Evolutionary conservation across 106 monocot species (phyloP).

Genomic region (Dioscorea zingiberensis): DNA sequence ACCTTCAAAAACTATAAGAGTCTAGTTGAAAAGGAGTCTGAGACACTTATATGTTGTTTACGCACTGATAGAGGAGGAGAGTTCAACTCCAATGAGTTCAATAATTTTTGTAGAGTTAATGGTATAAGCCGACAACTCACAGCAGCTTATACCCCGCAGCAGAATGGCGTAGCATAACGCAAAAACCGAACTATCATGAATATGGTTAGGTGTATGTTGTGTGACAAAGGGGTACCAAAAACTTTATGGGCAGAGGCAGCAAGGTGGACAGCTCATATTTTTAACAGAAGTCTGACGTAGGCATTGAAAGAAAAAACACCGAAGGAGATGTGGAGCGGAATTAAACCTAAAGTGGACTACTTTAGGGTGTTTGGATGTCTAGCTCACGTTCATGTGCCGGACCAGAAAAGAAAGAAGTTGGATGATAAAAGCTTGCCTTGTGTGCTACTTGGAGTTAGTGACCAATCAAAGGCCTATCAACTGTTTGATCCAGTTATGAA

Average conservation of each 20-base stretch:
- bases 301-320: neutral
- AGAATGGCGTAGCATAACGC: neutral
- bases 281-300: neutral
- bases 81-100: neutral
- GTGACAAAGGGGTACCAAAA: neutral
- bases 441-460: neutral
- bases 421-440: neutral
- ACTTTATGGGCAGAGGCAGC: neutral
- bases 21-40: too few relatives aligned
- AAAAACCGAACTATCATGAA: neutral
- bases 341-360: neutral
- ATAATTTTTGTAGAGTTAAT: neutral
- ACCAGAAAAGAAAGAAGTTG: neutral
- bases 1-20: too few relatives aligned
- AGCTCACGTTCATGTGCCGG: neutral
- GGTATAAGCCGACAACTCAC: neutral
- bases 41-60: too few relatives aligned
- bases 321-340: neutral
- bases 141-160: neutral
- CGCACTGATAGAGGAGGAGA: too few relatives aligned
- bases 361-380: neutral
- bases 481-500: too few relatives aligned
- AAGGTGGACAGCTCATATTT: neutral
- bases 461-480: too few relatives aligned
- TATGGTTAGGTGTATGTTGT: neutral